phyloP scores from a whole-genome alignment of 768 basidiomycete genomes.

The Rhodotorula taiwanensis region DNA sequence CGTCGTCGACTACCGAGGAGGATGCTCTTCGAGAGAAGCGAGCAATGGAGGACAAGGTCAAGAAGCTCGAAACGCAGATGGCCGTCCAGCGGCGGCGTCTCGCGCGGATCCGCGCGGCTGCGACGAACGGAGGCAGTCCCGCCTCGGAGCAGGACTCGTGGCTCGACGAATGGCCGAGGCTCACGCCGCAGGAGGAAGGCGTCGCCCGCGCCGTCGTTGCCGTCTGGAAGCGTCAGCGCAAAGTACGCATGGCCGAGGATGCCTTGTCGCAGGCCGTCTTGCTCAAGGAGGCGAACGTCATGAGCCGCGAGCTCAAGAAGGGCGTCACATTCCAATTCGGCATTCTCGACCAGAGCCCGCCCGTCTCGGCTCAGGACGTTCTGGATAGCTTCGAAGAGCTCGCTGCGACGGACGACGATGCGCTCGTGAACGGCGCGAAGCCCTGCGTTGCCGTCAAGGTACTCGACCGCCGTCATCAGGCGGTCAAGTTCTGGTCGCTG shows the following conservation, averaged over 20 bases:
- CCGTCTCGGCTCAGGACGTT: conserved; percentile 73
- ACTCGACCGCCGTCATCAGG: conserved; percentile 75
- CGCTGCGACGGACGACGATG: conserved; percentile 82
- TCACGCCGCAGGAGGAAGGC: conserved; percentile 18
- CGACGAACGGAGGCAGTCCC: not conserved
- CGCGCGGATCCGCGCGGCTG: conserved; percentile 11
- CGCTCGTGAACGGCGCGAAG: conserved; percentile 63
- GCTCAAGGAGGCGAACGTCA: conserved; percentile 89
- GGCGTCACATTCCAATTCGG: conserved; percentile 87
- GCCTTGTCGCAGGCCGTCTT: conserved; percentile 75
- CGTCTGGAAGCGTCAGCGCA: conserved; percentile 74
- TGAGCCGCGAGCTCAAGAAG: conserved; percentile 80
- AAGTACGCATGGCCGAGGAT: conserved; percentile 87
- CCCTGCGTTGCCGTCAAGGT: conserved; percentile 86
- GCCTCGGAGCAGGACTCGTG: conserved; percentile 13
- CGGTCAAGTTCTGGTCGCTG: conserved; percentile 85
- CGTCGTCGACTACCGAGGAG: conserved; percentile 58
- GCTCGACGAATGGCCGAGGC: conserved; percentile 23
- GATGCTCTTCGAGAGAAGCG: conserved; percentile 54
- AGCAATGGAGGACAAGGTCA: conserved; percentile 32
- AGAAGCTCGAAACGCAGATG: conserved; percentile 29
- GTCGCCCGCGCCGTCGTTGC: conserved; percentile 54
- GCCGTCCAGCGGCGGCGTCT: conserved; percentile 17
- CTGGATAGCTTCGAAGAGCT: conserved; percentile 84
- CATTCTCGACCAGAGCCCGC: conserved; percentile 74